Evolutionary conservation across 1,139 yeast genomes (phyloP), one percentile per base, ranked within the genome.

Genomic region (Ashbya aceris): DNA sequence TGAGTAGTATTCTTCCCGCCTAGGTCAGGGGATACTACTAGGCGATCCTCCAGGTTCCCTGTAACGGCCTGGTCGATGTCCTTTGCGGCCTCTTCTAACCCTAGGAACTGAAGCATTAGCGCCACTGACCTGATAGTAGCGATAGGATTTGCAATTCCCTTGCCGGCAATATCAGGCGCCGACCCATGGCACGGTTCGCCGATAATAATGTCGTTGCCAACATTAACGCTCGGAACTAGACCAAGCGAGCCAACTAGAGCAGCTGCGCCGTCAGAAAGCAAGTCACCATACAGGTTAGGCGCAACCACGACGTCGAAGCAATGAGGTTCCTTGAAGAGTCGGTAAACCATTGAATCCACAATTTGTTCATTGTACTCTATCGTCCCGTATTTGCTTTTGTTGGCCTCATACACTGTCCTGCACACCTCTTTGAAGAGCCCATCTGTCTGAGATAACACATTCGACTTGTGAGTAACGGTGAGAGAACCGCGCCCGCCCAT

Each of bases 171-270:
- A 65, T 91, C 98, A 43, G 98, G 98, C 44, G 98, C 98, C 47
- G 95, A 84, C 48, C 98, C 98, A 68, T 91, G 98, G 65, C 97
- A 89, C 60, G 98, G 98, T 69, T 91, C 98, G 64, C 98, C 98
- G 63, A 91, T 87, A 50, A 94, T 96, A 61, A 91, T 91, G 63
- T 73, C 69, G 61, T 87, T 96, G 58, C 98, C 98, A 45, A 91
- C 98, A 60, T 91, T 91, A 51, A 97, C 97, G 45, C 95, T 83
- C 56, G 98, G 98, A 47, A 93, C 97, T 46, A 91, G 95, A 61
- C 98, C 98, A 51, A 91, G 76, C 28, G 98, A 91, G 40, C 98
- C 98, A 37, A 91, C 98, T 48, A 91, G 76, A 26, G 98, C 98
- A 56, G 98, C 98, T 44, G 98, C 98, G 66, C 98, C 98, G 62